Evolutionary conservation across 2,329 filamentous ascomycete species (phyloP), one percentile per base, ranked within the genome.

Genomic region (Neoascochyta sp.): DNA sequence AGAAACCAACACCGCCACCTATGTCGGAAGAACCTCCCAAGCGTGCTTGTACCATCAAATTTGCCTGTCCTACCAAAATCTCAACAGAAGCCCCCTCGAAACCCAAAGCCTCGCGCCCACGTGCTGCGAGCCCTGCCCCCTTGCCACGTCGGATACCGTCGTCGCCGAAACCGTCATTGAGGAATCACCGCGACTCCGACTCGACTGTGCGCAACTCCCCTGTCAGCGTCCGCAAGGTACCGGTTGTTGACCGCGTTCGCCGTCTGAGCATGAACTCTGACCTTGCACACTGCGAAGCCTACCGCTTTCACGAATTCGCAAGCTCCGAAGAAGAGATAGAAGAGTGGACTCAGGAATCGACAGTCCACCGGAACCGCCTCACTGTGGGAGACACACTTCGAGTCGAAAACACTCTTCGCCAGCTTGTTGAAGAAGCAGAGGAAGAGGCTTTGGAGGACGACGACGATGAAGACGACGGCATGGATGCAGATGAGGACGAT

Each of bases 361-460:
- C 75, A 6, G 75, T 76, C 17, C 70, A 79, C 43, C 73, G 74
- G 33, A 74, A 74, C 27, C 87, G 86, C 52, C 72, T 98, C 21
- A 96, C 89, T 4, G 81, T 98, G 44, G 80, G 83, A 46, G 92
- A 96, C 57, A 94, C 89, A 4, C 73, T 98, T 45, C 75, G 79
- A 59, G 93, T 94, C 64, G 92, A 98, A 65, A 88, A 87, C 41
- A 80, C 79, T 16, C 92, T 98, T 41, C 82, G 90, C 27, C 81
- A 84, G 40, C 68, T 96, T 15, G 90, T 81, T 26, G 82, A 86
- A 56, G 90, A 98, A 63, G 92, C 81, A 1, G 92, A 96, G 56
- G 86, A 93, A 51, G 92, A 96, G 63, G 89, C 81, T 4, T 68
- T 82, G 7, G 72, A 83, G 32, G 79, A 83, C n/a, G 79, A 70